These are phyloP conservation scores for Erodium trifolium DNA, from an alignment of 441 rosid species.

Conservation along the genomic window DNA sequence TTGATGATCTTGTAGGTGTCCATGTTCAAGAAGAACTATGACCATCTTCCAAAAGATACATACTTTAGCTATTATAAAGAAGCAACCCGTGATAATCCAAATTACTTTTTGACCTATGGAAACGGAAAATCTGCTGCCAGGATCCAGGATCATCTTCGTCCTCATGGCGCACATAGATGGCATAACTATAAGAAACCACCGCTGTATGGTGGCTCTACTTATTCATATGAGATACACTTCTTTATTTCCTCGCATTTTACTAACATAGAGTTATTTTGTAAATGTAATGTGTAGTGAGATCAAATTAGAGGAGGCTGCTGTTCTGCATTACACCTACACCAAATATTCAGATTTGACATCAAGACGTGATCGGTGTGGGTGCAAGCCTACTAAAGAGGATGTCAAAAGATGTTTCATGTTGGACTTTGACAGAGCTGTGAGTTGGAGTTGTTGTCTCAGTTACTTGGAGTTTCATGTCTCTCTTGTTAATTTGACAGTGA, in stretches of 20 bases:
- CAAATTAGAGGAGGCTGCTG: slow-evolving; percentile 81
- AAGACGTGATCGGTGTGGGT: slow-evolving; percentile 91
- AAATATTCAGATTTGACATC: slow-evolving; percentile 88
- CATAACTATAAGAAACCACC: slow-evolving; percentile 54
- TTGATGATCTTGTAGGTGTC: slow-evolving; percentile 43
- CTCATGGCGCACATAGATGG: slow-evolving; percentile 48
- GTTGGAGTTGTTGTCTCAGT: slow-evolving; percentile 22
- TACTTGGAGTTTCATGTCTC: too few relatives aligned
- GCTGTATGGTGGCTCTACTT: slow-evolving; percentile 35
- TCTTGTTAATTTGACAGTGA: too few relatives aligned
- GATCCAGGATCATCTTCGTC: slow-evolving; percentile 29
- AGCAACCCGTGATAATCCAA: slow-evolving; percentile 80
- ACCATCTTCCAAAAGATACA: slow-evolving; percentile 74
- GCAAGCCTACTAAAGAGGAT: slow-evolving; percentile 86
- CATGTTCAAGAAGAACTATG: slow-evolving; percentile 81
- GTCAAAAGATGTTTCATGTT: slow-evolving; percentile 71
- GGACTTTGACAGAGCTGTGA: slow-evolving; percentile 35
- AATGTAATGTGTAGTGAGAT: slow-evolving; percentile 39
- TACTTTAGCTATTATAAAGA: slow-evolving; percentile 78
- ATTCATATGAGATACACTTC: too few relatives aligned
- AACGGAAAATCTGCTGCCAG: slow-evolving; percentile 18
- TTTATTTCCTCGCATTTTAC: too few relatives aligned
- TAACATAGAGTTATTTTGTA: background rate
- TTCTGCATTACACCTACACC: slow-evolving; percentile 81
- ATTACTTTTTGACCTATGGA: slow-evolving; percentile 52